Base-by-base conservation (phyloP, 768 basidiomycete species). In the Tylopilus sp. region DNA sequence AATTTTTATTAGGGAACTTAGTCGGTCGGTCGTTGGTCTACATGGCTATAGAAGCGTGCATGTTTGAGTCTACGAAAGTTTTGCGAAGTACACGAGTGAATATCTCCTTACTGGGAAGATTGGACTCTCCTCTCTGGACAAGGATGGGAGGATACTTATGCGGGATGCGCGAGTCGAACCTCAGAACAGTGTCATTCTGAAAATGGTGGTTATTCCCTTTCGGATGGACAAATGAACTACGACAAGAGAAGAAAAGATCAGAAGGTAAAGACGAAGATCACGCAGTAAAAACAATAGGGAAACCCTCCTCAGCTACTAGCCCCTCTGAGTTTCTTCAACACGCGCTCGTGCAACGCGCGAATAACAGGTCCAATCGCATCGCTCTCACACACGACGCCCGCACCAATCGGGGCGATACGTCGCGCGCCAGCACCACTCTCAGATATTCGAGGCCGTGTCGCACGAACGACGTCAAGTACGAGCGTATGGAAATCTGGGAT, bases 361-460 rank as follows among this genome's bases (percentile, higher is more conserved):
- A 74, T 73, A 17, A 86, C 66, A 20, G 72, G 68, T 23, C 73
- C 68, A 6, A 86, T 77, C 28, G 73, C 66, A 22, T 55, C 56
- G 6, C 75, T 71, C 33, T 79, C 77, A 57, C 87, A 89, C 4
- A 88, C 71, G 1, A 86, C 70, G 1, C 86, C 87, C 4, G 83
- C 71, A 48, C 82, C 80, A 44, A 89, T 69, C 0, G 78, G 70
- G 6, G 80, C 80, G 47, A 86, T 71, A 20, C 75, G 73, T 31
- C 57, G 65, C 52, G 69, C 31, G 71, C 49, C 56, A 12, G 15
- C 12, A 1, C 52, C 57, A 18, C 33, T 47, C 2, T 58, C 54
- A 0, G 54, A 15, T 2, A 20, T 39, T 3, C 33, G 52, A n/a
- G 57, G 55, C 8, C 61, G 61, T 1, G 59, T 61, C 12, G 48